Evolutionary conservation across 257 asterid genomes (phyloP), one percentile per base, ranked within the genome.

Genomic region (Gynochthodes officinalis): DNA sequence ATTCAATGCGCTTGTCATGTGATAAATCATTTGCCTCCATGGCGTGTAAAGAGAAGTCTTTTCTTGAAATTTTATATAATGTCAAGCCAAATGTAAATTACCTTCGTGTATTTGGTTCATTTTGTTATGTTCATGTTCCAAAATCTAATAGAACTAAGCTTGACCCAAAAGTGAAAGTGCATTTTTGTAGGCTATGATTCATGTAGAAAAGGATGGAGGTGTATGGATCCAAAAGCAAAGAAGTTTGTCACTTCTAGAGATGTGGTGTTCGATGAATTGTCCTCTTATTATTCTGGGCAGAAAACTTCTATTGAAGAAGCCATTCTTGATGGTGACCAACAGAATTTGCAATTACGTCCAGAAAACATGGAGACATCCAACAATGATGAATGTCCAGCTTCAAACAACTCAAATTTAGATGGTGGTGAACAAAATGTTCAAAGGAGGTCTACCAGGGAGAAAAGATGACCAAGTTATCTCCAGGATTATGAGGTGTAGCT

Each of bases 41-140:
- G 71, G 75, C 67, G 57, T 53, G 67, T 66, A 74, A 33, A 35
- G 55, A 75, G 35, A 71, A 65, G 19, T 23, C 67, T 28, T 71
- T 62, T 28, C 66, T 65, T 71, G 75, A 79, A 23, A 28, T 32
- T 48, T 7, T 79, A 32, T 75, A 70, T 37, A 33, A 19, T 35
- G 21, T 1, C 27, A 79, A 75, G 55, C 67, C 75, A 64, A 71
- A 65, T 64, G 76, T 79, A 46, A 69, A 52, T 59, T 73, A 78
- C 4, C 71, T 78, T 61, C n/a, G n/a, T n/a, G n/a, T n/a, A n/a
- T n/a, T 78, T n/a, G 72, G 82, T 40, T 78, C 75, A 6, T 49
- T 40, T 65, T 71, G 71, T 15, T 73, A 73, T 53, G 64, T 73
- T 7, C 63, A 78, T 60, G 7, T 73, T 18, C 67, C 61, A 5